These are phyloP conservation scores for Chalaropsis thielavioides DNA, from an alignment of 2,329 filamentous ascomycete species.

Conservation along the genomic window DNA sequence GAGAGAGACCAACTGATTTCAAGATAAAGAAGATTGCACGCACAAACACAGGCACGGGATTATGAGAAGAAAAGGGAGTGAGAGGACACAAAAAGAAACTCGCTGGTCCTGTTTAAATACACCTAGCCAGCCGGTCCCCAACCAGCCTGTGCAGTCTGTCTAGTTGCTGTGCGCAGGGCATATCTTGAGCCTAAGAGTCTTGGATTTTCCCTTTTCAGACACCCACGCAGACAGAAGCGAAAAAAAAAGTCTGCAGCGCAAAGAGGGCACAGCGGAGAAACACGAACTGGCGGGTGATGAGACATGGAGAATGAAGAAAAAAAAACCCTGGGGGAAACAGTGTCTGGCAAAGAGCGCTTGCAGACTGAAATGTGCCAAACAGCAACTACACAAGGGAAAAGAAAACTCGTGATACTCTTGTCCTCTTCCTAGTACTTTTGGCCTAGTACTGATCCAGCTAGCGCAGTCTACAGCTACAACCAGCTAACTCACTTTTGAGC, in stretches of 20 bases:
- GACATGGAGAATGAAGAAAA: no score
- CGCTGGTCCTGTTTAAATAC: not conserved
- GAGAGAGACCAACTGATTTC: not conserved
- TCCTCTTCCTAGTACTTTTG: no score
- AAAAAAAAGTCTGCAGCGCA: not conserved
- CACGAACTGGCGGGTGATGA: no score
- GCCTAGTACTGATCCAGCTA: no score
- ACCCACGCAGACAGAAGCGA: not conserved
- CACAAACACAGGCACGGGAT: not conserved
- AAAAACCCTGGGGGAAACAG: no score
- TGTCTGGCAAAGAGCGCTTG: no score
- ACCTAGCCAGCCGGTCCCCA: not conserved
- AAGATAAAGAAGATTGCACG: not conserved
- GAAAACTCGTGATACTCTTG: no score
- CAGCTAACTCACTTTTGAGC: no score
- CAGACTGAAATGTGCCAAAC: no score
- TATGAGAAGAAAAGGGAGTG: not conserved
- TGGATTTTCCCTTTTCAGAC: not conserved
- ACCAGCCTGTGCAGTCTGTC: not conserved
- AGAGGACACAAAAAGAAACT: not conserved
- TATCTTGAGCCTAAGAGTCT: not conserved
- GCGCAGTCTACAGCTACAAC: no score
- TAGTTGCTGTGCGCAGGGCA: not conserved
- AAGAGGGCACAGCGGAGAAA: no score
- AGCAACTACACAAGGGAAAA: no score